phyloP scores from a whole-genome alignment of 2,329 filamentous ascomycete species.

The Cladophialophora chaetospira region DNA sequence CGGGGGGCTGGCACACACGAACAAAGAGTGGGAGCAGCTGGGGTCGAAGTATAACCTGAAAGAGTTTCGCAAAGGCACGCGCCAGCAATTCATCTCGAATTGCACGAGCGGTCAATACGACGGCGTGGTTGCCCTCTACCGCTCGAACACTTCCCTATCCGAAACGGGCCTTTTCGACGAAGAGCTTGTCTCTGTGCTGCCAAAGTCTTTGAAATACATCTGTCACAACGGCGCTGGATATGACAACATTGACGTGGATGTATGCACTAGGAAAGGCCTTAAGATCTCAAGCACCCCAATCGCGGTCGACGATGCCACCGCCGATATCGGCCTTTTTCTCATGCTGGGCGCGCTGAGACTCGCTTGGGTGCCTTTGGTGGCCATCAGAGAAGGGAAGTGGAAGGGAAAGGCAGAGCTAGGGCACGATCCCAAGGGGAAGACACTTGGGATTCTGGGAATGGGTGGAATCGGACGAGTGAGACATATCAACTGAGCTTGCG shows the following conservation, averaged over 20 bases:
- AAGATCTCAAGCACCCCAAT: constrained; percentile 49
- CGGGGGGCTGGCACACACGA: constrained; percentile 46
- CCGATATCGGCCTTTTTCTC: constrained; percentile 50
- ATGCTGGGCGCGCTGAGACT: constrained; percentile 51
- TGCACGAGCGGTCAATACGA: constrained; percentile 58
- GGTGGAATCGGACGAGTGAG: constrained; percentile 51
- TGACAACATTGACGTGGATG: constrained; percentile 60
- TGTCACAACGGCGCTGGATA: constrained; percentile 62
- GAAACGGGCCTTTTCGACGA: constrained; percentile 52
- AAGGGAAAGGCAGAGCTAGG: constrained; percentile 45
- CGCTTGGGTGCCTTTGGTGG: constrained; percentile 44
- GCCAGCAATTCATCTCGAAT: constrained; percentile 58
- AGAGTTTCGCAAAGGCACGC: constrained; percentile 57
- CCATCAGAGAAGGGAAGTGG: constrained; percentile 48
- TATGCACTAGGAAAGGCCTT: constrained; percentile 51
- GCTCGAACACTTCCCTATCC: constrained; percentile 59
- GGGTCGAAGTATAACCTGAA: constrained; percentile 45
- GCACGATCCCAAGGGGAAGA: constrained; percentile 49
- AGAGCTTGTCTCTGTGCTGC: constrained; percentile 50
- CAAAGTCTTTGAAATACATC: constrained; percentile 51
- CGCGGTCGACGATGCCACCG: constrained; percentile 51
- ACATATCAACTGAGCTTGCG: not conserved
- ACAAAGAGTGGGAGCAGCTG: constrained; percentile 47
- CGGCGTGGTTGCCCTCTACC: constrained; percentile 59
- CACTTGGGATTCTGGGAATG: constrained; percentile 52